A percentile compares a stretch with the other conserved stretches of the same genome.
Evolutionary conservation across 2,329 filamentous ascomycete genomes (phyloP).

Genomic region (Cladorrhinum sp.): DNA sequence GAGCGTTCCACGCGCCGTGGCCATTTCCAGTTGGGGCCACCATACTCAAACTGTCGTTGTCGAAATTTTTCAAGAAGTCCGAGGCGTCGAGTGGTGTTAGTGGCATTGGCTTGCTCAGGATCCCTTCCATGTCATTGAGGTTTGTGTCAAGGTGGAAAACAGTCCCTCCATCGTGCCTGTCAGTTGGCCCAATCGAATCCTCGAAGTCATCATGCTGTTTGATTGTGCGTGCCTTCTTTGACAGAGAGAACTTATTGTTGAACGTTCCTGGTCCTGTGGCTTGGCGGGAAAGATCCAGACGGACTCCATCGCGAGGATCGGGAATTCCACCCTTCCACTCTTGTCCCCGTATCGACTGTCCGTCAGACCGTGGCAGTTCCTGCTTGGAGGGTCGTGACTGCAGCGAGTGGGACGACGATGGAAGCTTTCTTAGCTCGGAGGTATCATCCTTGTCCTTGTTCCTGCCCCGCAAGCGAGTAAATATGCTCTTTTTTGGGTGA

Average conservation of each 20-base stretch:
- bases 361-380: slow-evolving; percentile 42
- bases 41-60: slow-evolving; percentile 37
- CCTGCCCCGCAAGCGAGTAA: slow-evolving; percentile 50
- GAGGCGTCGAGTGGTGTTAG: slow-evolving; percentile 66
- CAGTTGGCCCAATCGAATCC: slow-evolving; percentile 59
- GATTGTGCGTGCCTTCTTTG: slow-evolving; percentile 51
- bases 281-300: slow-evolving; percentile 26
- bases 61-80: slow-evolving; percentile 44
- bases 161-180: slow-evolving; percentile 50
- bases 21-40: slow-evolving; percentile 20
- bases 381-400: slow-evolving; percentile 47
- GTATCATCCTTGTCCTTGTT: slow-evolving; percentile 47
- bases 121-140: slow-evolving; percentile 86
- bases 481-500: slow-evolving; percentile 50
- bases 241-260: slow-evolving; percentile 62
- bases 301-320: slow-evolving; percentile 12
- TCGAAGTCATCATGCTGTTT: slow-evolving; percentile 51
- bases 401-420: slow-evolving; percentile 53
- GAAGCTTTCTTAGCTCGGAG: slow-evolving; percentile 45
- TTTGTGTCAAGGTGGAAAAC: slow-evolving; percentile 83
- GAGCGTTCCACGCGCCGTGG: slow-evolving; percentile 77
- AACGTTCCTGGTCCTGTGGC: slow-evolving; percentile 47
- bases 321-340: slow-evolving; percentile 22
- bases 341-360: slow-evolving; percentile 19
- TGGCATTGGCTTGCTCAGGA: slow-evolving; percentile 68